phyloP scores from a whole-genome alignment of 2,329 filamentous ascomycete genomes.

The Monilinia aucupariae region DNA sequence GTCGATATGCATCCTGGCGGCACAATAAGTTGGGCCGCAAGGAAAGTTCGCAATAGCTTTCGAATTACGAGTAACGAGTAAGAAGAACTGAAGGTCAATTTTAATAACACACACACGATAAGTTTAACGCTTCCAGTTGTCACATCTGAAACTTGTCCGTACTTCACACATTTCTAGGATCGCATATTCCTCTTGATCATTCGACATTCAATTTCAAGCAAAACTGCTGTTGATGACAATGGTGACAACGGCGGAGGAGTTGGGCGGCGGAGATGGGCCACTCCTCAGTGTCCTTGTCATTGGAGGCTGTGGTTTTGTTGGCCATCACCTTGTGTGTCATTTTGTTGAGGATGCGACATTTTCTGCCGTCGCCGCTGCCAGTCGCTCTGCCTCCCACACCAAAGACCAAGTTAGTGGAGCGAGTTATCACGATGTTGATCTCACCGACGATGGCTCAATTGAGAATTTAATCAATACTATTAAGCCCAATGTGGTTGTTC shows the following conservation, averaged over 20 bases:
- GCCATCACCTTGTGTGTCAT: background rate
- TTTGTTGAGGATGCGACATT: background rate
- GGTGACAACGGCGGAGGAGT: background rate
- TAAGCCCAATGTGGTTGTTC: background rate
- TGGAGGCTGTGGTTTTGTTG: slow-evolving; percentile 3
- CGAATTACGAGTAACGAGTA: background rate
- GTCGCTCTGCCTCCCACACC: background rate
- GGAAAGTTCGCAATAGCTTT: background rate
- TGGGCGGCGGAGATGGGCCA: background rate
- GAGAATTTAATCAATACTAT: background rate
- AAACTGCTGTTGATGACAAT: background rate
- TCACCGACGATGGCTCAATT: background rate
- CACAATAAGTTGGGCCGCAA: background rate
- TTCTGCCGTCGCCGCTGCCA: background rate
- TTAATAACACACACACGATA: background rate
- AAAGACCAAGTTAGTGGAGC: background rate
- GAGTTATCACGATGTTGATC: slow-evolving; percentile 4
- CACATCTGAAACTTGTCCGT: background rate
- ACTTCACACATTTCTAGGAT: background rate
- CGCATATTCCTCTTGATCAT: background rate
- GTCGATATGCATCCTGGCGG: background rate
- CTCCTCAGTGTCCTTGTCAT: background rate
- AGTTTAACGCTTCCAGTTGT: background rate
- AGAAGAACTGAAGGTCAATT: background rate
- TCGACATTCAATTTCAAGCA: background rate